Base-by-base conservation (phyloP, 1,139 yeast genomes). In the Candida albicans region DNA sequence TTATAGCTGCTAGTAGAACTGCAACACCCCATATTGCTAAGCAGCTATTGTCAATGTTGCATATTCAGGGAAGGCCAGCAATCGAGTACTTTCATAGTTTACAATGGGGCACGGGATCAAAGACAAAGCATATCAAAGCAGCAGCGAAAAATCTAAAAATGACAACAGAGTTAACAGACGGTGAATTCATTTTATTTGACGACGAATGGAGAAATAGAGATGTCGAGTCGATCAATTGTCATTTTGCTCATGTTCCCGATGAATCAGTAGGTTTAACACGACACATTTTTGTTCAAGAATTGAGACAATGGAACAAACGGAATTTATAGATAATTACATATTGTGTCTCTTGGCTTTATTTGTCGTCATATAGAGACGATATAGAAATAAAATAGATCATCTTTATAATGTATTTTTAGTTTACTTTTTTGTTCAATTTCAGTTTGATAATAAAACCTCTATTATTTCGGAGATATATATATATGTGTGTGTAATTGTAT, bases 31-130 rank as follows among this genome's bases (percentile, higher is more conserved):
- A 64, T 24, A 64, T 82, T n/a, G 93, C 93, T 0, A 68, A 71
- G 49, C 73, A 76, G 46, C 59, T 86, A 52, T 63, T 86, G 33
- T 62, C 71, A 2, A 57, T 73, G 50, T 64, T 84, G 25, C 69
- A 73, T 37, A 63, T 86, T 3, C 73, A 72, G 31, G 76, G 65
- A 10, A 61, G 61, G 42, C 79, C 85, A 0, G 71, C 81, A 32
- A 63, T 68, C 18, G 56, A 67, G 11, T 75, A 63, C 46, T 80
- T 86, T 48, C 75, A 73, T 45, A 71, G 73, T 44, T 61, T 77
- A 41, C 87, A 81, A 50, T 84, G 87, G 86, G 89, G 90, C 0
- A 73, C 75, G 35, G 83, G 84, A 2, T 66, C 83, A n/a, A 86
- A 86, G 56, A 70, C 70, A 12, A 68, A 65, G 33, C 95, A 86